Evolutionary conservation across 495 filamentous ascomycete species (phyloP).

Genomic region (Daldinia childiae): DNA sequence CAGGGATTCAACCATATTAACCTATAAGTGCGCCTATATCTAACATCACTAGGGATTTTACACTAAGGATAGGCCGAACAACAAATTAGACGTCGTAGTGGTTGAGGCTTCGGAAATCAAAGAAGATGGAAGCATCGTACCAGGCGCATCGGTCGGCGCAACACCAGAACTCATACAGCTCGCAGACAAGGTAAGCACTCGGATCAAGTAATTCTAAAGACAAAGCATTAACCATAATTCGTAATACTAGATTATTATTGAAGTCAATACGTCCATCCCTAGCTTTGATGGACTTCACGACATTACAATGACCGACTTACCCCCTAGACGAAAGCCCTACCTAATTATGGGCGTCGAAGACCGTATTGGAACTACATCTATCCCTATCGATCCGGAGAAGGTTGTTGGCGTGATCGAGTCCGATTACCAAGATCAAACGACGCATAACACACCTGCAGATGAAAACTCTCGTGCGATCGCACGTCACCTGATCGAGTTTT

Average conservation of each 20-base stretch:
- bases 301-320: slow-evolving; percentile 86
- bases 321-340: slow-evolving; percentile 84
- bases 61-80: slow-evolving; percentile 76
- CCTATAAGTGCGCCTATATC: slow-evolving; percentile 11
- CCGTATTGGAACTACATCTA: slow-evolving; percentile 82
- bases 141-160: slow-evolving; percentile 86
- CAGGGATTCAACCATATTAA: not conserved
- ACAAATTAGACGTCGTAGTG: slow-evolving; percentile 82
- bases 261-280: slow-evolving; percentile 88
- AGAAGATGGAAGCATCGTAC: slow-evolving; percentile 91
- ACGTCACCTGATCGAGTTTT: slow-evolving; percentile 83
- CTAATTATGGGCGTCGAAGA: slow-evolving; percentile 82
- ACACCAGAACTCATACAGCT: slow-evolving; percentile 88
- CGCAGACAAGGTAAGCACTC: slow-evolving; percentile 73
- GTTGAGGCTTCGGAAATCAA: slow-evolving; percentile 91
- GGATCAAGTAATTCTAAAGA: not conserved
- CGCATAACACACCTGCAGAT: slow-evolving; percentile 79
- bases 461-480: slow-evolving; percentile 77
- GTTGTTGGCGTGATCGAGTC: slow-evolving; percentile 88
- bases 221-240: slow-evolving; percentile 1
- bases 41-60: slow-evolving; percentile 72
- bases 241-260: slow-evolving; percentile 74
- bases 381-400: slow-evolving; percentile 89
- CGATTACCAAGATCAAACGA: slow-evolving; percentile 84
- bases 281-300: slow-evolving; percentile 91